A percentile compares a stretch with the other conserved stretches of the same genome.
phyloP scores from a whole-genome alignment of 2,329 filamentous ascomycete genomes.

The Didymella exigua region DNA sequence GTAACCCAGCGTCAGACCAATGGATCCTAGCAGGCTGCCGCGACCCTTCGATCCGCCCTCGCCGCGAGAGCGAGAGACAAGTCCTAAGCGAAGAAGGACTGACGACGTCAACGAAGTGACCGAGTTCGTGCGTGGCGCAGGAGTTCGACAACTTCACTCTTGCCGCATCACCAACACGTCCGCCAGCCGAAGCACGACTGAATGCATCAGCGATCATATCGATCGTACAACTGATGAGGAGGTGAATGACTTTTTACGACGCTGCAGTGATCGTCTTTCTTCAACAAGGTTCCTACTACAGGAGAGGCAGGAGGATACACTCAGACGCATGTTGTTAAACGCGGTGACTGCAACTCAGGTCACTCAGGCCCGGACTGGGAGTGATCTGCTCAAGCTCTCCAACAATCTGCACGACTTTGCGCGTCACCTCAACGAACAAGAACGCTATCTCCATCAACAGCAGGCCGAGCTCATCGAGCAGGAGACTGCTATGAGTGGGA shows the following conservation, averaged over 20 bases:
- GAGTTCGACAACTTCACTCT: background rate
- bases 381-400: background rate
- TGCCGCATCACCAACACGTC: background rate
- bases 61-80: background rate
- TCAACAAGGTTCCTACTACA: background rate
- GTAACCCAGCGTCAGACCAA: background rate
- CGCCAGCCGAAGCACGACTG: background rate
- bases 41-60: background rate
- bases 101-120: background rate
- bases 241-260: background rate
- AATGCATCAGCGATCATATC: background rate
- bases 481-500: background rate
- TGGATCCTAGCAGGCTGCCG: background rate
- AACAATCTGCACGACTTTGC: background rate
- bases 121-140: background rate
- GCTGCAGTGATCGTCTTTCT: background rate
- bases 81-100: background rate
- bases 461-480: background rate
- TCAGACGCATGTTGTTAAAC: background rate
- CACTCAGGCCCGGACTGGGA: background rate
- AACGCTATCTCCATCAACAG: background rate
- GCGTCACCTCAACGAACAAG: background rate
- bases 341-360: background rate
- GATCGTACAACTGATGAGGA: background rate
- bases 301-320: background rate